phyloP scores from a whole-genome alignment of 208 protist species.

The Entamoeba invadens region DNA sequence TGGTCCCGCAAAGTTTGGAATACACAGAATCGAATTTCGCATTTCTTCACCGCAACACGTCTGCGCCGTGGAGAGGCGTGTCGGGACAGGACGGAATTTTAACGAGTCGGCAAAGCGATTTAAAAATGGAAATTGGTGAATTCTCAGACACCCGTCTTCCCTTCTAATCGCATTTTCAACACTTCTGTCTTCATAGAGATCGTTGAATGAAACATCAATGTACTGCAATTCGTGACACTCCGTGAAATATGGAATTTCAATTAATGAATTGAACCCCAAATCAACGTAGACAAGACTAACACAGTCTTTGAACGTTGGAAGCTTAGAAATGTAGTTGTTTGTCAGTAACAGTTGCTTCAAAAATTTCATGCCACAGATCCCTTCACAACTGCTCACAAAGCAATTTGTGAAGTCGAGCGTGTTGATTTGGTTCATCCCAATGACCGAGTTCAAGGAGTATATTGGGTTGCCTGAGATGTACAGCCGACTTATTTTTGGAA shows the following conservation, averaged over 20 bases:
- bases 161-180: not conserved
- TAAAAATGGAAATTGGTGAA: not conserved
- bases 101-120: not conserved
- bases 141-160: not conserved
- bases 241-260: not conserved
- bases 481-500: not conserved
- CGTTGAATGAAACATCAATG: not conserved
- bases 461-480: not conserved
- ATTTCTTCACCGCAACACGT: not conserved
- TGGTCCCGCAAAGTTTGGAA: not conserved
- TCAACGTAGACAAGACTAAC: not conserved
- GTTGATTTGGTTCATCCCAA: not conserved
- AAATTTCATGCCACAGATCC: not conserved
- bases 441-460: not conserved
- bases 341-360: not conserved
- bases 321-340: not conserved
- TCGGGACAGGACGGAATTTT: not conserved
- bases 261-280: not conserved
- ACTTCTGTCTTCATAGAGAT: not conserved
- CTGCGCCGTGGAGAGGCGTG: not conserved
- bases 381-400: not conserved
- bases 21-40: not conserved
- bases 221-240: not conserved
- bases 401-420: not conserved
- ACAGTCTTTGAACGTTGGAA: not conserved